phyloP scores from a whole-genome alignment of 2,329 filamentous ascomycete species.

The Colletotrichum truncatum region DNA sequence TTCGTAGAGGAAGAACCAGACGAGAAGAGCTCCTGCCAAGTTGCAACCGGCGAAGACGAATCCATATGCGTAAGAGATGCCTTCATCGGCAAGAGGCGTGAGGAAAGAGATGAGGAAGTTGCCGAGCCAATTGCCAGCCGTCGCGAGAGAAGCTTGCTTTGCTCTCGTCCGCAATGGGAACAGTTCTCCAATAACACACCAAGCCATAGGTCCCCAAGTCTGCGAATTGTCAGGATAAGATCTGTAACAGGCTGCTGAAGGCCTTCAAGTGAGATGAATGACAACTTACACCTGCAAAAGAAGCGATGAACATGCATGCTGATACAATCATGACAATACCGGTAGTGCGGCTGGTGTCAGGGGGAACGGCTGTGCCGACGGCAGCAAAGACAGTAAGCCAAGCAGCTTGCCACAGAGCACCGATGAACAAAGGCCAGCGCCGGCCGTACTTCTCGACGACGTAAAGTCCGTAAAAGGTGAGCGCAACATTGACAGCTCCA shows the following conservation, averaged over 20 bases:
- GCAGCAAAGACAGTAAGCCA: conserved; percentile 73
- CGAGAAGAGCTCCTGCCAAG: conserved; percentile 63
- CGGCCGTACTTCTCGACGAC: conserved; percentile 75
- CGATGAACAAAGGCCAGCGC: conserved; percentile 72
- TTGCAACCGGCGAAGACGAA: conserved; percentile 74
- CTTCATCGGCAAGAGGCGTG: conserved; percentile 70
- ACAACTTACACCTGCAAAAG: conserved; percentile 62
- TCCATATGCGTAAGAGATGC: conserved; percentile 70
- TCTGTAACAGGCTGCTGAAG: background rate
- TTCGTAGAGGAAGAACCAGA: conserved; percentile 78
- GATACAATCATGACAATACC: conserved; percentile 77
- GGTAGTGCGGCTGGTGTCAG: conserved; percentile 52
- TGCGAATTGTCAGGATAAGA: conserved; percentile 31
- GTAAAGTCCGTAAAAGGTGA: conserved; percentile 74
- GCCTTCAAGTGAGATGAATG: background rate
- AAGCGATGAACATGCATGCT: conserved; percentile 78
- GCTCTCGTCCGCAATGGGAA: conserved; percentile 67
- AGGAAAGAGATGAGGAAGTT: conserved; percentile 76
- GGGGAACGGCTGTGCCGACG: conserved; percentile 58
- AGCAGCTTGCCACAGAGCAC: conserved; percentile 72
- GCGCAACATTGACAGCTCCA: conserved; percentile 72
- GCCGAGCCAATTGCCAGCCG: conserved; percentile 65
- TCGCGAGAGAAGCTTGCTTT: conserved; percentile 63
- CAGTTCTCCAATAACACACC: conserved; percentile 74
- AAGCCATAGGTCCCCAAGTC: conserved; percentile 76